A percentile compares a stretch with the other conserved stretches of the same genome.
Conservation (phyloP, 768 basidiomycete species). For the Termitomyces heimii region DNA sequence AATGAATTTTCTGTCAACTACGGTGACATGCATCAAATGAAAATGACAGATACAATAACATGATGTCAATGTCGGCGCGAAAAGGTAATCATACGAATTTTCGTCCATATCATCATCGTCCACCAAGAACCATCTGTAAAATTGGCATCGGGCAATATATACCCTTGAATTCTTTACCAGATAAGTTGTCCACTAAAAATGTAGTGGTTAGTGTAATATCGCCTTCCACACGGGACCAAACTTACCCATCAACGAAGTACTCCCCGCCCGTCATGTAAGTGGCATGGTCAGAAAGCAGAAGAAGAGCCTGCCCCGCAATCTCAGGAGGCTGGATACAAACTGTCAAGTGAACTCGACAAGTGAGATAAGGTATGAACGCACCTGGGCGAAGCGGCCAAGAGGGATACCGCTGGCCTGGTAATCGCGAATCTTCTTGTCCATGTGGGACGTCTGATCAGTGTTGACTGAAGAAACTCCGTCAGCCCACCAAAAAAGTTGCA, state of each 20-base stretch:
- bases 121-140: too few species aligned
- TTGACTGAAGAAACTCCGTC: slow-evolving; percentile 28
- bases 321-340: slow-evolving; percentile 39
- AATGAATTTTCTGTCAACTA: too few species aligned
- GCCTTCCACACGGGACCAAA: not conserved
- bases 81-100: not conserved
- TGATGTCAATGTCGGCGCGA: not conserved
- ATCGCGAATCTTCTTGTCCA: slow-evolving; percentile 43
- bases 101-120: not conserved
- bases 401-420: slow-evolving; percentile 47
- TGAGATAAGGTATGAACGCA: slow-evolving; percentile 8
- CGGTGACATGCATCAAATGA: too few species aligned
- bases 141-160: not conserved
- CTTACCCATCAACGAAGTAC: slow-evolving; percentile 52
- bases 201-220: too few species aligned
- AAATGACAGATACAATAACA: too few species aligned
- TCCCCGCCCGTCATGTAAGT: slow-evolving; percentile 57
- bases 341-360: not conserved
- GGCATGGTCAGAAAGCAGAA: slow-evolving; percentile 45
- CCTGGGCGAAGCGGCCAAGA: slow-evolving; percentile 52
- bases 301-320: slow-evolving; percentile 47
- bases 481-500: not conserved
- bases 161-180: slow-evolving; percentile 2
- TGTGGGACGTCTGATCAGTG: slow-evolving; percentile 51
- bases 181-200: slow-evolving; percentile 8